These are phyloP conservation scores for Pseudoscleropodium purum DNA, from an alignment of 225 moss, liverwort and hornwort genomes.

Conservation along the genomic window DNA sequence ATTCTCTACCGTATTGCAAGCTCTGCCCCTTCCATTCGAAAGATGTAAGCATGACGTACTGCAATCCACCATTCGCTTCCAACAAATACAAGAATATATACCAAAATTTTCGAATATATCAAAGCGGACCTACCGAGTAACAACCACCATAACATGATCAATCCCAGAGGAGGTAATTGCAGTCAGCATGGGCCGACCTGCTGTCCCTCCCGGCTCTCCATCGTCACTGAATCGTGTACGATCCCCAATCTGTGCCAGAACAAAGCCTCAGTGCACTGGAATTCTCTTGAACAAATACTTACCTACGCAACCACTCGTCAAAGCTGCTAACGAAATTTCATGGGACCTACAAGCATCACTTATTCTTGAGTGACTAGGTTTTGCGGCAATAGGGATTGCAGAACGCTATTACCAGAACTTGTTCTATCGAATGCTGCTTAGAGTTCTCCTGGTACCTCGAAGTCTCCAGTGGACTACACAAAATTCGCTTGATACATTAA, in stretches of 20 bases:
- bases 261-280: background rate
- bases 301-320: background rate
- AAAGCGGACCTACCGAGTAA: conserved; percentile 31
- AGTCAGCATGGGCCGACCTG: conserved; percentile 46
- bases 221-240: conserved; percentile 55
- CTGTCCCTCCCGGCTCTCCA: conserved; percentile 66
- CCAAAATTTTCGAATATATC: background rate
- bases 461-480: background rate
- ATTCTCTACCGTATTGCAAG: background rate
- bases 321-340: background rate
- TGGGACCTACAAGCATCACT: background rate
- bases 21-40: background rate
- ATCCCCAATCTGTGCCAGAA: conserved; percentile 37
- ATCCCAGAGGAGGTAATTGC: conserved; percentile 44
- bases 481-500: background rate
- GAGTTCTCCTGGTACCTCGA: background rate
- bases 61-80: background rate
- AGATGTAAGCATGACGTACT: background rate
- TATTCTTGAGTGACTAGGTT: background rate
- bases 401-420: background rate
- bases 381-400: background rate
- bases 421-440: background rate
- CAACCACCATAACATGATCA: conserved; percentile 56
- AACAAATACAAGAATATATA: background rate
- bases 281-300: background rate